phyloP scores from a whole-genome alignment of 164 flowering plant species.

The Vitis vinifera region DNA sequence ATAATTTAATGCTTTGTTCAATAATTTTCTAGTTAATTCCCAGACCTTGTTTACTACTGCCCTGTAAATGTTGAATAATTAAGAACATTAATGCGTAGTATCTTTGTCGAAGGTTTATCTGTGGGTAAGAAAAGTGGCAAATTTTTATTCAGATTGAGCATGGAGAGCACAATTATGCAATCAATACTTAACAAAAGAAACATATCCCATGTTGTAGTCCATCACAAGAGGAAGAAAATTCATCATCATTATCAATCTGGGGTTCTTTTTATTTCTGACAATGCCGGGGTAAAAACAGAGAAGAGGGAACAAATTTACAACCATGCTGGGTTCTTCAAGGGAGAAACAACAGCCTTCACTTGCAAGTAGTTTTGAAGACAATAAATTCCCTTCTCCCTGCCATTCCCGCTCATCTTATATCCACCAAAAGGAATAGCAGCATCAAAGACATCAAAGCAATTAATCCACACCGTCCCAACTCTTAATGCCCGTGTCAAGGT shows the following conservation, averaged over 20 bases:
- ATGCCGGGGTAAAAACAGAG: no score
- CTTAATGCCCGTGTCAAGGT: slow-evolving; percentile 40
- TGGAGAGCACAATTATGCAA: no score
- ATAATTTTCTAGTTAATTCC: no score
- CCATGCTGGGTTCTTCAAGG: slow-evolving; percentile 30
- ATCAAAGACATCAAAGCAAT: slow-evolving; percentile 60
- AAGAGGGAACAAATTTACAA: no score
- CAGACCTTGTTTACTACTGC: no score
- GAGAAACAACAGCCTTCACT: slow-evolving; percentile 53
- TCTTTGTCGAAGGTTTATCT: no score
- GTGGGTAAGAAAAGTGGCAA: no score
- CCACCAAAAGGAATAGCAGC: slow-evolving; percentile 75
- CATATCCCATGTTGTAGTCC: neutral
- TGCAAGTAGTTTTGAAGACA: slow-evolving; percentile 54
- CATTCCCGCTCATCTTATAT: slow-evolving; percentile 21
- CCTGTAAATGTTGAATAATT: no score
- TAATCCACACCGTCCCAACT: slow-evolving; percentile 59
- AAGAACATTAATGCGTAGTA: no score
- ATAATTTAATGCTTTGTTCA: no score
- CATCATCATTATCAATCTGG: neutral
- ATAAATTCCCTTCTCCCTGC: slow-evolving; percentile 21
- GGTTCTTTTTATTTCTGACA: neutral
- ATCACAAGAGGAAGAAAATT: neutral
- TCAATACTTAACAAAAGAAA: neutral
- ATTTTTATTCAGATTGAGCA: no score